Evolutionary conservation across 2,329 filamentous ascomycete species (phyloP), one percentile per base, ranked within the genome.

Genomic region (Tolypocladium capitatum): DNA sequence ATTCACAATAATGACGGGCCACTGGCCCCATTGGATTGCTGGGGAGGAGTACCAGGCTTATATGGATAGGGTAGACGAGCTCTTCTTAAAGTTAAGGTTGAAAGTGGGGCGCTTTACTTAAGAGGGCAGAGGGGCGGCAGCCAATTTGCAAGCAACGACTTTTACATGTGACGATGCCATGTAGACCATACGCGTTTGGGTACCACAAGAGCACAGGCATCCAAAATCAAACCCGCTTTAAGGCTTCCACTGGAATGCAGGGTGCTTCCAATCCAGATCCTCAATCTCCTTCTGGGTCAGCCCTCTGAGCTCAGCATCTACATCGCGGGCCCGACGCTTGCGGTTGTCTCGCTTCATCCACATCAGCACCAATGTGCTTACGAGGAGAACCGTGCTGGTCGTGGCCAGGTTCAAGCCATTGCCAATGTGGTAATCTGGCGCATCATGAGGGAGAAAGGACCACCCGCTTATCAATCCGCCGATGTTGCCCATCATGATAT

Each of bases 401-500:
- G 79, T 79, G 0, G 78, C 83, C 46, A 86, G 57, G 57, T 86
- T 86, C 33, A 87, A 60, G 0, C 83, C 83, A 56, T 86, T 86
- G 1, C 83, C 83, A 48, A 86, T 84, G 51, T 70, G 78, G 56
- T 80, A 88, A 49, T 86, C 63, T 0, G 83, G 83, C 0, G 56
- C 75, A 57, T 86, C 83, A 54, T 66, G 76, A 0, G 75, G 73
- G 16, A 85, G 56, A 63, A 82, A 85, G 1, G 70, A 73, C 80
- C 81, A 85, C 0, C 78, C 82, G 1, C 76, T 73, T 49, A 84
- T 72, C 32, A 86, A 60, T 0, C 83, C 84, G 2, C 84, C 84
- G n/a, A 86, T 59, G 47, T 86, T 86, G 28, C 83, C 84, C 24
- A 84, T 67, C 81, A 86, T 86, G 57, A 86, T 63, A 43, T 78